Evolutionary conservation across 495 filamentous ascomycete genomes (phyloP), one percentile per base, ranked within the genome.

Genomic region (Aspergillus ellipticus): DNA sequence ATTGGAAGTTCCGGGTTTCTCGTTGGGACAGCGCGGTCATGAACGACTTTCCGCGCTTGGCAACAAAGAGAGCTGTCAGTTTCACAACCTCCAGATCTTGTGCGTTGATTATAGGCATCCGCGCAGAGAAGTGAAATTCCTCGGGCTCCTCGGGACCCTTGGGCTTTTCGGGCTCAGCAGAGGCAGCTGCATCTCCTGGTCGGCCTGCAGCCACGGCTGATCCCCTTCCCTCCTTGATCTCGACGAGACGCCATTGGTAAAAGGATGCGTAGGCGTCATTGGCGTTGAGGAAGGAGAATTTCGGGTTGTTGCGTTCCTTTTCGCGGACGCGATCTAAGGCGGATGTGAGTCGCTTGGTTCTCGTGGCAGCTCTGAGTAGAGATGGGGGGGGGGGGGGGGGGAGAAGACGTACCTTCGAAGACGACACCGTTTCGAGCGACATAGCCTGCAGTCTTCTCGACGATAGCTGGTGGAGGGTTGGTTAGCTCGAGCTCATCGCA

Each of bases 361-460:
- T 7, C 5, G 15, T 28, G 10, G 39, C 42, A 17, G 21, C 22
- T 13, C 1, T 26, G 22, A 35, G 29, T 11, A 10, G 19, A 26
- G 0, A 11, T 11, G 16, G 7, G 9, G 35, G n/a, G n/a, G 5
- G 19, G 37, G 0, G 10, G 16, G 16, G 7, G 9, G 35, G n/a
- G n/a, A 15, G 7, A 39, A 42, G 33, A 70, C 76, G 56, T 64
- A 85, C 83, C 82, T 82, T 94, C 93, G 68, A 97, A 96, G 24
- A 86, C 81, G 17, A 81, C 57, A 19, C 92, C 91, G 68, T 96
- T 77, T 86, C 71, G 86, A 64, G 85, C 86, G 41, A 96, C 91
- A 67, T 93, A 96, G 17, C 92, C 92, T 29, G 93, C 92, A n/a
- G 93, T 96, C 74, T 96, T 97, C 70, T 97, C 93, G 62, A 96